Evolutionary conservation across 371 early-diverging fungal species (phyloP).

Genomic region (Chytridium lagenaria): DNA sequence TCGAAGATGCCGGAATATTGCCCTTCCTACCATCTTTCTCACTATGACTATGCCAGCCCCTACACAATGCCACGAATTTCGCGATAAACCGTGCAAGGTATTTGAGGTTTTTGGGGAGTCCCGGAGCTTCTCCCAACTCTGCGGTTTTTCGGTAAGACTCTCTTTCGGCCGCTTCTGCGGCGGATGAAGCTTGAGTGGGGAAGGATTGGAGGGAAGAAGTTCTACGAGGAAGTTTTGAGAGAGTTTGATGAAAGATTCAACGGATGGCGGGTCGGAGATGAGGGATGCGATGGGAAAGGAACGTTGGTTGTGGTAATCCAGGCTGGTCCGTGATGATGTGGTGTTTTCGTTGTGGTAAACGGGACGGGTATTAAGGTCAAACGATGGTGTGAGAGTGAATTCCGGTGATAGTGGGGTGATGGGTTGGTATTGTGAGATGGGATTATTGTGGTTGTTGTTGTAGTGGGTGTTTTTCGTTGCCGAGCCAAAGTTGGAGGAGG

Average conservation of each 20-base stretch:
- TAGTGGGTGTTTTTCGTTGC: no score
- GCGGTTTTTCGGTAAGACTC: background rate
- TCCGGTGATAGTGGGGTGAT: background rate
- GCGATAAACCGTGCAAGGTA: constrained; percentile 25
- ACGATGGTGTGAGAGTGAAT: background rate
- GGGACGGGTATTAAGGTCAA: background rate
- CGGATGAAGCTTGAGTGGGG: background rate
- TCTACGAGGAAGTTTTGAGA: no score
- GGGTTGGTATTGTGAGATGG: background rate
- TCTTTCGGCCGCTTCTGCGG: background rate
- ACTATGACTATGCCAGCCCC: background rate
- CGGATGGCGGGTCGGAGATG: background rate
- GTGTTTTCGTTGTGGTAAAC: no score
- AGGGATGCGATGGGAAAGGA: background rate
- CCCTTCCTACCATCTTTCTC: no score
- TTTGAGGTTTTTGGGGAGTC: constrained; percentile 5
- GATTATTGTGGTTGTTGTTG: background rate
- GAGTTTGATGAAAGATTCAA: background rate
- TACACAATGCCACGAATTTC: constrained; percentile 2
- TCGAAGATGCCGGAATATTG: background rate
- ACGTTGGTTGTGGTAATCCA: background rate
- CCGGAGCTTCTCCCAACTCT: constrained; percentile 9
- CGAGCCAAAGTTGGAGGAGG: background rate
- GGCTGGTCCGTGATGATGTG: background rate
- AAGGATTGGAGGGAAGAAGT: background rate